Conservation (phyloP, 305 asterid species). For the Fraxinus latifolia region DNA sequence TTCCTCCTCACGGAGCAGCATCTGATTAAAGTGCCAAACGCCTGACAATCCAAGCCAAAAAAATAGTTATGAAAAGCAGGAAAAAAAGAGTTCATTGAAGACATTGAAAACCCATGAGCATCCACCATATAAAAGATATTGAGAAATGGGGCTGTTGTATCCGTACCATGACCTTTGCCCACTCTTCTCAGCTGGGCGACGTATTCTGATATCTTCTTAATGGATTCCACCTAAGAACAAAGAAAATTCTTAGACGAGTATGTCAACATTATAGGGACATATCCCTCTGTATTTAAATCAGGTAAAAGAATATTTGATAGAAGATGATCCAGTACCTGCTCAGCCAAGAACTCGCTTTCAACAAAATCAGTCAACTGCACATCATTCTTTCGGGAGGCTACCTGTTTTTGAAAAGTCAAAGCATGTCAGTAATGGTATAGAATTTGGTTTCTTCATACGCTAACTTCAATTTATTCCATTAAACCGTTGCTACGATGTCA, state of each 20-base stretch:
- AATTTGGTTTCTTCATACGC: neutral
- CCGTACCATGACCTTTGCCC: slow-evolving; percentile 81
- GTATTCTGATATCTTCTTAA: slow-evolving; percentile 69
- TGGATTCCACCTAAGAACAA: slow-evolving; percentile 48
- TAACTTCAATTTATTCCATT: neutral
- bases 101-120: neutral
- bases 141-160: neutral
- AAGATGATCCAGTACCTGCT: slow-evolving; percentile 52
- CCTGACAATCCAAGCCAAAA: slow-evolving; percentile 37
- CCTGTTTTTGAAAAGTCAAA: slow-evolving; percentile 40
- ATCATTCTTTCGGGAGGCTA: slow-evolving; percentile 55
- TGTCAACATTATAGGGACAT: neutral
- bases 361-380: slow-evolving; percentile 70
- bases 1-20: slow-evolving; percentile 48
- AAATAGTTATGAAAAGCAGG: neutral
- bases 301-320: neutral
- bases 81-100: neutral
- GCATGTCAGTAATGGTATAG: neutral
- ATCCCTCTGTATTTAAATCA: neutral
- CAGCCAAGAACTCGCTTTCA: slow-evolving; percentile 65
- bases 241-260: neutral
- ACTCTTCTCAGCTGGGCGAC: slow-evolving; percentile 85
- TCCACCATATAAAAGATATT: neutral
- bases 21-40: slow-evolving; percentile 78
- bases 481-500: neutral